Evolutionary conservation across 345 rosid species (phyloP), one percentile per base, ranked within the genome.

Genomic region (Salix koriyanagi): DNA sequence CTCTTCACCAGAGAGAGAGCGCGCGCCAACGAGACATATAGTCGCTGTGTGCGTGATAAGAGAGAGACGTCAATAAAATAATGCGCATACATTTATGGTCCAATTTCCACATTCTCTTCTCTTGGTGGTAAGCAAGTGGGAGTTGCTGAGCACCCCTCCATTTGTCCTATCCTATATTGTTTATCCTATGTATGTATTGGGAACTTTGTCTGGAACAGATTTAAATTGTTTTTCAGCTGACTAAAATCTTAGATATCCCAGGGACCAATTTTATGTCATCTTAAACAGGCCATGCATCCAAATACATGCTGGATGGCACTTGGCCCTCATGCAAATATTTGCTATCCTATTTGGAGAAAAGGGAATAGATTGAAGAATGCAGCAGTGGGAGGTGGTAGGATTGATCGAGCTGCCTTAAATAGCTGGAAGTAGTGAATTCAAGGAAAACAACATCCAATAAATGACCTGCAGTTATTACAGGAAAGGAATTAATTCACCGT

Each of bases 61-160:
- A 18, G 37, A 26, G 25, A 34, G 62, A 61, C n/a, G 42, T 70
- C 71, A 74, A 52, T 67, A 75, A 32, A 72, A 14, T 32, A 34
- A 37, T n/a, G 44, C 34, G 23, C 54, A 37, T 37, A 21, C 48
- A 62, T 68, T 52, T 21, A 75, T 74, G 19, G 65, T 25, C 30
- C 28, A 48, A 30, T 68, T 77, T 76, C 82, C 75, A 83, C 82
- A 76, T 87, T 88, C 83, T 83, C 75, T 91, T 44, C 75, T 76
- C 79, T 85, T 79, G 92, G 84, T 83, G 87, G 83, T 69, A 83
- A 86, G 89, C 83, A 72, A 88, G 96, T 89, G 92, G 87, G 91
- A 86, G 91, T 91, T 83, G 96, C 88, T 91, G 93, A 89, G 86
- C 88, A 70, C 44, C 91, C 77, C 85, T 80, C 85, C 83, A 75